Conservation (phyloP, 2,329 filamentous ascomycete genomes). For the Diaporthe vaccinii region DNA sequence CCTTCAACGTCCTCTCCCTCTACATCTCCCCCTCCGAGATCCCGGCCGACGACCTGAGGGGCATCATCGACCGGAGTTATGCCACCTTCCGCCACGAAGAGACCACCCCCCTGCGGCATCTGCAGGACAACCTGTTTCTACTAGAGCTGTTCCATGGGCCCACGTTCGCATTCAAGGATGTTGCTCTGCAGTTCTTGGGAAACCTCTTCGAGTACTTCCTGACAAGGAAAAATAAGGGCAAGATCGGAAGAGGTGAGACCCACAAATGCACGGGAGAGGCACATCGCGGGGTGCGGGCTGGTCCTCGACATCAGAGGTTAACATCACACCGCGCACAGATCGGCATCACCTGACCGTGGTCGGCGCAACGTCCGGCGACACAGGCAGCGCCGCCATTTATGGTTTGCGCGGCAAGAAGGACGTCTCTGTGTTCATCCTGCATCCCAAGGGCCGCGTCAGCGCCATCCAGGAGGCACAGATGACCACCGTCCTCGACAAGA, state of each 20-base stretch:
- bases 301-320: conserved; percentile 37
- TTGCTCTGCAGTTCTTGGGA: conserved; percentile 93
- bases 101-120: conserved; percentile 82
- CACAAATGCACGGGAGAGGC: not conserved
- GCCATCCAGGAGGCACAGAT: conserved; percentile 97
- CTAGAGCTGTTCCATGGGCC: conserved; percentile 97
- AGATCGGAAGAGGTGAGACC: conserved; percentile 66
- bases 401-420: conserved; percentile 96
- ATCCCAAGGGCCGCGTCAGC: conserved; percentile 90
- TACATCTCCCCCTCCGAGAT: conserved; percentile 91
- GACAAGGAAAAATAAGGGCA: conserved; percentile 78
- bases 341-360: conserved; percentile 88
- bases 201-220: conserved; percentile 95
- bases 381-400: conserved; percentile 95
- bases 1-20: conserved; percentile 86
- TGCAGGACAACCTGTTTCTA: conserved; percentile 84
- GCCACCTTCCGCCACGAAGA: conserved; percentile 87
- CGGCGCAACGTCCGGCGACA: conserved; percentile 89
- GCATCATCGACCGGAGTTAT: conserved; percentile 88
- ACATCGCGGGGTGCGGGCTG: conserved; percentile 6
- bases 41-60: conserved; percentile 81
- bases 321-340: conserved; percentile 61
- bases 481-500: conserved; percentile 91
- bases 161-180: conserved; percentile 96
- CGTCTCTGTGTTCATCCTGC: conserved; percentile 94